Base-by-base conservation (phyloP, 2,329 filamentous ascomycete species). In the Pyrenophora seminiperda region DNA sequence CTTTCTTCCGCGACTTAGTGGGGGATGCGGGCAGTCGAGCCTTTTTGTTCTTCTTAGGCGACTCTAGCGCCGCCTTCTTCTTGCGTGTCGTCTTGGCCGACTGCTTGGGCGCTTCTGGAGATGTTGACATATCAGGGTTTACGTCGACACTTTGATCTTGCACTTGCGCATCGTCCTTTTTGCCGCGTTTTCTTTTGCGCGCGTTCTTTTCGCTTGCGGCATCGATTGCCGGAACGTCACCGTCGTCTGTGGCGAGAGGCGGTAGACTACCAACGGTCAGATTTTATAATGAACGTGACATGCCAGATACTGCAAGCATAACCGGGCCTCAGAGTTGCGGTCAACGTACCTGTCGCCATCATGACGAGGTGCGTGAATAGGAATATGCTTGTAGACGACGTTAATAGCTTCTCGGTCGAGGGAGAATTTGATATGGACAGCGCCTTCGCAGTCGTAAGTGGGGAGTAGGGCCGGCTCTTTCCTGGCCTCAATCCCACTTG, bases 361-460 rank as follows among this genome's bases (percentile, higher is more conserved):
- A 4, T 34, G 31, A 22, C 50, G 19, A 11, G 31, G 31, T 40
- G 52, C 19, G 46, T 73, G 70, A 19, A 72, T 66, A 4, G 65
- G 67, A 30, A 70, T 71, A 42, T 73, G 70, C 39, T 67, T 68
- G 42, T 73, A 73, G 17, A 73, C 61, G 1, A 72, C 65, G 37
- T 72, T 67, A 24, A 73, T 58, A 5, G 67, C 67, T 22, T 68
- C 62, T 37, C 67, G 56, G 47, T 70, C 68, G 29, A 59, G 66
- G 2, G 69, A 73, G 41, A 72, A 73, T 27, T 66, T 72, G 42
- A 73, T 53, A 22, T 66, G 59, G 15, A 73, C 61, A 5, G 68
- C 67, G 27, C 71, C 70, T 14, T 66, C 62, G 32, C 70, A 73
- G 43, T 71, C 65, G 40, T 68, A 70, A 0, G 61, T 68, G 3